phyloP scores from a whole-genome alignment of 2,329 filamentous ascomycete species.

The Neofusicoccum sp. region DNA sequence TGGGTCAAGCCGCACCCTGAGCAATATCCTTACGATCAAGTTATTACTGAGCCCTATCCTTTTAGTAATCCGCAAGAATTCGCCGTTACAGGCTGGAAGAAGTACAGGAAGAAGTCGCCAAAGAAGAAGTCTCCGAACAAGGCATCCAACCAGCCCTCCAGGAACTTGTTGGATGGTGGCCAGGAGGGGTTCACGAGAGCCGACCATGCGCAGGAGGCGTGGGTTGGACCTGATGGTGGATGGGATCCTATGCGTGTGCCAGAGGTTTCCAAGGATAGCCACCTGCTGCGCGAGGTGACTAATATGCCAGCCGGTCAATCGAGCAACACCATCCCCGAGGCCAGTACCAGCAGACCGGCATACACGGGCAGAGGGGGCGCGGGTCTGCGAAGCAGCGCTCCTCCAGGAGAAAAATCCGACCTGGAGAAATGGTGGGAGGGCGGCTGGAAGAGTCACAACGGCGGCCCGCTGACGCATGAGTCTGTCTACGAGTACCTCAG shows the following conservation, averaged over 20 bases:
- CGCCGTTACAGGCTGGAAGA: not conserved
- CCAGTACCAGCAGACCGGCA: not conserved
- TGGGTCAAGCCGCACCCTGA: not conserved
- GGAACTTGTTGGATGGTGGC: not conserved
- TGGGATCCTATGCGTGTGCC: not conserved
- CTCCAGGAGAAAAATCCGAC: not conserved
- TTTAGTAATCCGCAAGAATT: not conserved
- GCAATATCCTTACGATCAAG: not conserved
- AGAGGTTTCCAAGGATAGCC: not conserved
- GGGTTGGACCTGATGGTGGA: not conserved
- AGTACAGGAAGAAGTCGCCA: not conserved
- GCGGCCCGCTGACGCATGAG: not conserved
- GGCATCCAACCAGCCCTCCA: not conserved
- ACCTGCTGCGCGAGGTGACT: not conserved
- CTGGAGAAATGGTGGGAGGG: not conserved
- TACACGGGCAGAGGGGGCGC: not conserved
- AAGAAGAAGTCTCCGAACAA: not conserved
- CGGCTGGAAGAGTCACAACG: conserved; percentile 1
- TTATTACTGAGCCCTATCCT: not conserved
- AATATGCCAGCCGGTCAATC: not conserved
- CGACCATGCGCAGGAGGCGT: not conserved
- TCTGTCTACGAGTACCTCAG: conserved; percentile 2
- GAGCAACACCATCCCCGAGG: not conserved
- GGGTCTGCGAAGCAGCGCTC: not conserved
- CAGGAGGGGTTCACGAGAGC: not conserved